A percentile compares a stretch with the other conserved stretches of the same genome.
These are phyloP conservation scores for Orobanche coerulescens DNA, from an alignment of 257 asterid genomes.

Conservation along the genomic window DNA sequence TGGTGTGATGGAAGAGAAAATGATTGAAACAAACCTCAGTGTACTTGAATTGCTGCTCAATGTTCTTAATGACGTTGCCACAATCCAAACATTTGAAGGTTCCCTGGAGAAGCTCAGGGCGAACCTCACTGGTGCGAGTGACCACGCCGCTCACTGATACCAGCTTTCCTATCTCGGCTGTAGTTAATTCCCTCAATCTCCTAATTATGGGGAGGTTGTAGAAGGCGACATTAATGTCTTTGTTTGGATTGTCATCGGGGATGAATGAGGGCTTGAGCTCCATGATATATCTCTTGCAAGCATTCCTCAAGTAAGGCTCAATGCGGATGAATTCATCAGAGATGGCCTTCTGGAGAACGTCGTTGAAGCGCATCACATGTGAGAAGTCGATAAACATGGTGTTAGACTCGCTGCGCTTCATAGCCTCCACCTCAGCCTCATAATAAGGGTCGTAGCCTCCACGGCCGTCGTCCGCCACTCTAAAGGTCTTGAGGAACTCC, in stretches of 20 bases:
- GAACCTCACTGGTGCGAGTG: constrained; percentile 92
- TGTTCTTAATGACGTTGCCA: constrained; percentile 57
- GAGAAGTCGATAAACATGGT: constrained; percentile 93
- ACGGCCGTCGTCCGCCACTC: constrained; percentile 41
- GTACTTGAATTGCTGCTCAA: constrained; percentile 92
- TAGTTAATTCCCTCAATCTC: constrained; percentile 76
- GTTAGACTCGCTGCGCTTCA: constrained; percentile 73
- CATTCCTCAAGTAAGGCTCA: constrained; percentile 71
- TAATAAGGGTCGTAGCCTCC: constrained; percentile 55
- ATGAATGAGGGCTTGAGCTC: constrained; percentile 69
- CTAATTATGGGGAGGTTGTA: constrained; percentile 75
- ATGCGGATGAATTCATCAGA: constrained; percentile 83
- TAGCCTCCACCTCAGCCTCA: constrained; percentile 72
- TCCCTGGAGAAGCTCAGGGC: constrained; percentile 90
- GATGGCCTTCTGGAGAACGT: constrained; percentile 70
- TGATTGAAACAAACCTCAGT: constrained; percentile 57
- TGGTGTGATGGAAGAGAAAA: neutral
- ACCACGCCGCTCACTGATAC: constrained; percentile 93
- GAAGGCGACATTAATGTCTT: constrained; percentile 84
- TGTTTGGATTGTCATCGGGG: constrained; percentile 70
- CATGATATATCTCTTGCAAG: constrained; percentile 82
- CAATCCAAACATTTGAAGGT: constrained; percentile 94
- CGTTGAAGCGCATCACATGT: constrained; percentile 83
- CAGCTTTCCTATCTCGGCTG: constrained; percentile 81
- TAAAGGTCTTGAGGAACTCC: constrained; percentile 66